phyloP scores from a whole-genome alignment of 1,139 yeast species.

The Hemisphaericaspora xylanilytica region DNA sequence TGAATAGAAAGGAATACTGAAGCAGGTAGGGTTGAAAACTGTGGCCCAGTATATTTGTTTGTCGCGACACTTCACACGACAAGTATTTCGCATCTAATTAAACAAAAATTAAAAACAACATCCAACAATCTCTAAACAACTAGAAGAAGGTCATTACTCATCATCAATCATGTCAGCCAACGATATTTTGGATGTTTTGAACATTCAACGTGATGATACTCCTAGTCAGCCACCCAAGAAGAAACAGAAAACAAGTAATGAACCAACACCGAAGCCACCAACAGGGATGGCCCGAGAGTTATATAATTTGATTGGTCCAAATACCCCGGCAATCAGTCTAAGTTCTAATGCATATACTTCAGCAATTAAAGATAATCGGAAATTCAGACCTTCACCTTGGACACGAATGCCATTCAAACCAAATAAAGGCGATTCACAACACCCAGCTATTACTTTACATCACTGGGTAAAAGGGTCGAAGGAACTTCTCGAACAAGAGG shows the following conservation, averaged over 20 bases:
- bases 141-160: no score
- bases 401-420: conserved; percentile 57
- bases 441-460: conserved; percentile 42
- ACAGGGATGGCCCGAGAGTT: conserved; percentile 91
- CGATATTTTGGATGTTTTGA: conserved; percentile 78
- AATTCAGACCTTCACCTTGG: conserved; percentile 83
- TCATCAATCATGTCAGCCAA: conserved; percentile 40
- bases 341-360: conserved; percentile 44
- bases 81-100: no score
- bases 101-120: no score
- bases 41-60: no score
- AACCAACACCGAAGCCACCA: conserved; percentile 39
- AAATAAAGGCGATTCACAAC: conserved; percentile 51
- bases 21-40: no score
- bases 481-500: conserved; percentile 42
- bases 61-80: no score
- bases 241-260: conserved; percentile 28
- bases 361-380: conserved; percentile 65
- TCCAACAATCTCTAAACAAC: no score
- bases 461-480: conserved; percentile 90
- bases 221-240: conserved; percentile 35
- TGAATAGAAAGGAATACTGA: no score
- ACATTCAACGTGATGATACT: conserved; percentile 50
- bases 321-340: conserved; percentile 78
- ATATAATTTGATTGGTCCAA: conserved; percentile 84